Evolutionary conservation across 768 basidiomycete species (phyloP).

Genomic region (Auriculariales sp.): DNA sequence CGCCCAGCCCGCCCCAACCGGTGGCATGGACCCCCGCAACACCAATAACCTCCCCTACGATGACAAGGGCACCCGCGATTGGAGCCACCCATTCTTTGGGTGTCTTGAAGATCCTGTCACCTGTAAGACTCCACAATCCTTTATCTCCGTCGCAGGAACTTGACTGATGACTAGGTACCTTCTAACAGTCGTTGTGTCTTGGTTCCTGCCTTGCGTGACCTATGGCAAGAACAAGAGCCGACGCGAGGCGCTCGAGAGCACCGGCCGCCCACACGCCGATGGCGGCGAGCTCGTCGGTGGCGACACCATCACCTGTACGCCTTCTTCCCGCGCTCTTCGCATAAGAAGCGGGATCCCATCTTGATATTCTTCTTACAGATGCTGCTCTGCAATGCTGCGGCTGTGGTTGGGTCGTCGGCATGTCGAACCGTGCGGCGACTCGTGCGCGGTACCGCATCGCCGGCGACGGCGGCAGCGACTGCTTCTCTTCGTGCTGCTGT

Average conservation of each 20-base stretch:
- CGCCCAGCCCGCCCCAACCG: constrained; percentile 4
- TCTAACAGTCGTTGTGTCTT: constrained; percentile 20
- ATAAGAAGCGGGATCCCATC: no score
- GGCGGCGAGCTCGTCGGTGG: constrained; percentile 18
- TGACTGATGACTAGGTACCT: neutral
- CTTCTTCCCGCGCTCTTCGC: no score
- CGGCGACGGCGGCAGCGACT: constrained; percentile 30
- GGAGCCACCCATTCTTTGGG: constrained; percentile 15
- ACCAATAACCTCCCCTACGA: constrained; percentile 13
- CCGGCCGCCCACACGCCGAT: constrained; percentile 23
- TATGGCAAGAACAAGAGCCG: constrained; percentile 27
- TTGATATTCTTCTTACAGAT: neutral
- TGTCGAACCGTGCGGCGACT: constrained; percentile 22
- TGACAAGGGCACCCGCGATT: constrained; percentile 18
- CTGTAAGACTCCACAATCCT: constrained; percentile 11
- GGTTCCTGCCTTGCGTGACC: constrained; percentile 27
- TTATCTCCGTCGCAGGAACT: neutral
- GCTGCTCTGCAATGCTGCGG: constrained; percentile 1
- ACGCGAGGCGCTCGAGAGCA: constrained; percentile 20
- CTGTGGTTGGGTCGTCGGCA: constrained; percentile 6
- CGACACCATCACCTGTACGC: constrained; percentile 24
- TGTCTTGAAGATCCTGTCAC: constrained; percentile 13
- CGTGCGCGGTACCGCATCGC: constrained; percentile 32
- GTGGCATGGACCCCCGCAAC: constrained; percentile 12
- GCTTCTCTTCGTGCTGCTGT: constrained; percentile 26